Conservation (phyloP, 2,329 filamentous ascomycete genomes). For the Cadophora sp. region DNA sequence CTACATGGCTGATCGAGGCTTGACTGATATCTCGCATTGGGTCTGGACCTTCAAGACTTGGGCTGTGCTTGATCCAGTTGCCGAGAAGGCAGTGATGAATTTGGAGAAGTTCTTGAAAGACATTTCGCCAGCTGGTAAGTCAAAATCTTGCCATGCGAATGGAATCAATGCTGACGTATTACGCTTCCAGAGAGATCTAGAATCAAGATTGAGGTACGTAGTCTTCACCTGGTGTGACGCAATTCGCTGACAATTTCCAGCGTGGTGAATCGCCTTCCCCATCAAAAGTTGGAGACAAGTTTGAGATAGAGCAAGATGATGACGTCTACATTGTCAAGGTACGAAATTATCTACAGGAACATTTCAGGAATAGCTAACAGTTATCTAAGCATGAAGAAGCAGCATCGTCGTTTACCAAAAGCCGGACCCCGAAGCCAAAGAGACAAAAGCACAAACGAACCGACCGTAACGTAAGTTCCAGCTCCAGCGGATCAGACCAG, state of each 20-base stretch:
- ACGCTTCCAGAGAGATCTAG: background rate
- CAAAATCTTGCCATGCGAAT: too few relatives aligned
- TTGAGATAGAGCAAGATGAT: background rate
- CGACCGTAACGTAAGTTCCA: conserved; percentile 7
- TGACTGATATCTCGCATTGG: conserved; percentile 12
- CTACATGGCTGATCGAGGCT: conserved; percentile 11
- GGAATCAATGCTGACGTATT: background rate
- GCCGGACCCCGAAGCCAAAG: background rate
- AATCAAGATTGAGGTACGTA: conserved; percentile 5
- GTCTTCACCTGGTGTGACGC: background rate
- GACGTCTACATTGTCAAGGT: conserved; percentile 3
- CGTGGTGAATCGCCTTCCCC: background rate
- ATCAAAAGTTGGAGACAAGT: background rate
- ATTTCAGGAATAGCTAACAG: conserved; percentile 4
- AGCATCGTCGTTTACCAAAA: background rate
- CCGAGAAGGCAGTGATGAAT: conserved; percentile 8
- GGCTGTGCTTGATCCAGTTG: conserved; percentile 13
- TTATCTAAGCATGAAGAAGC: background rate
- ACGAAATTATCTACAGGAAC: background rate
- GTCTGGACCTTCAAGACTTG: conserved; percentile 14
- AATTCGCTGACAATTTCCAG: background rate
- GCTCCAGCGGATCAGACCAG: conserved; percentile 9
- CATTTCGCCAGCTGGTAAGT: conserved; percentile 1
- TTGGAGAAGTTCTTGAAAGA: conserved; percentile 10
- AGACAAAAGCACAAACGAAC: background rate